Conservation (phyloP, 208 protist species). For the Porcisia deanei region DNA sequence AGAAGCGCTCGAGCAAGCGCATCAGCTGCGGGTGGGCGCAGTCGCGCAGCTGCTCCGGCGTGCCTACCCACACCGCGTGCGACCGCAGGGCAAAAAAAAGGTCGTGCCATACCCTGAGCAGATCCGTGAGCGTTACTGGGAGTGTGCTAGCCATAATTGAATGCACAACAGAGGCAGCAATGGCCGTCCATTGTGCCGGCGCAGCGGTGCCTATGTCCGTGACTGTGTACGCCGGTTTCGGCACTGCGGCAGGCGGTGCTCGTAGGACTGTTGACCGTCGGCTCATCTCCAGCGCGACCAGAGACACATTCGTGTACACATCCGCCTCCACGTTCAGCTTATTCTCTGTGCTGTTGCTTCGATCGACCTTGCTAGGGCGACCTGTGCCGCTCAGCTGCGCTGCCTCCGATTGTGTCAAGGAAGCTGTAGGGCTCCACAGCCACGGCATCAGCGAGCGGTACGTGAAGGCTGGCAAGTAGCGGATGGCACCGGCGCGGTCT, state of each 20-base stretch:
- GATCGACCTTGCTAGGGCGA: background rate
- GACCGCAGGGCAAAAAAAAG: slow-evolving; percentile 44
- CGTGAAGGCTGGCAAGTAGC: slow-evolving; percentile 47
- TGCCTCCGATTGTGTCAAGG: background rate
- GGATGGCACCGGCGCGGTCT: slow-evolving; percentile 36
- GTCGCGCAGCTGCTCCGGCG: slow-evolving; percentile 8
- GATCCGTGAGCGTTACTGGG: background rate
- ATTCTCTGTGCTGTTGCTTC: background rate
- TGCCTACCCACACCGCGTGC: slow-evolving; percentile 19
- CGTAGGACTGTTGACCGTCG: background rate
- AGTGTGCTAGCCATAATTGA: background rate
- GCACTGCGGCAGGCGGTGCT: background rate
- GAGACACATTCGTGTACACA: slow-evolving; percentile 13
- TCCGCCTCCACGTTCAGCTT: background rate
- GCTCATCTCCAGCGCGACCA: slow-evolving; percentile 3
- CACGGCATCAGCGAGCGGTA: slow-evolving; percentile 50
- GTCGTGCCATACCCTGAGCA: slow-evolving; percentile 53
- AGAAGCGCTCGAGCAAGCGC: slow-evolving; percentile 24
- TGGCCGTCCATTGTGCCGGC: slow-evolving; percentile 6
- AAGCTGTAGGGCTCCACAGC: slow-evolving; percentile 37
- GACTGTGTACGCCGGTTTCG: background rate
- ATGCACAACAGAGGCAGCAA: slow-evolving; percentile 1
- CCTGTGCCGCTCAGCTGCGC: background rate
- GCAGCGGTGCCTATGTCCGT: slow-evolving; percentile 14
- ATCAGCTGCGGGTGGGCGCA: slow-evolving; percentile 25